Conservation (phyloP, 345 rosid species). For the Pelargonium nanum region DNA sequence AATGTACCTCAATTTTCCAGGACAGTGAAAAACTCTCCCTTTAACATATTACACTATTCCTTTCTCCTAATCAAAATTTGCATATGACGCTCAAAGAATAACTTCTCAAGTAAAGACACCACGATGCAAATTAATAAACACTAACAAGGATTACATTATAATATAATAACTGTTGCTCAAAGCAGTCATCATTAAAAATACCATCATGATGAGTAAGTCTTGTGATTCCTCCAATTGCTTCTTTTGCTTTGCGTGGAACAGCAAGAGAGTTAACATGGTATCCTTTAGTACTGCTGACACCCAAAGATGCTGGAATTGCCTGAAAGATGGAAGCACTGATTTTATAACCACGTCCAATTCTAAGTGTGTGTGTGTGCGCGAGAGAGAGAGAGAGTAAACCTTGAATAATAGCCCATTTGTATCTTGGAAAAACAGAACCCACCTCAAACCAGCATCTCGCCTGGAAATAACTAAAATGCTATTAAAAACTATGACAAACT, state of each 20-base stretch:
- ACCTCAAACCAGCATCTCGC: constrained; percentile 61
- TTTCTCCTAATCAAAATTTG: too few species aligned
- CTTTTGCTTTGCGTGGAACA: constrained; percentile 96
- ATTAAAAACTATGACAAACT: background rate
- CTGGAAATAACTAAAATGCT: constrained; percentile 26
- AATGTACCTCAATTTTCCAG: too few species aligned
- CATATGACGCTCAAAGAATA: too few species aligned
- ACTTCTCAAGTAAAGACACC: too few species aligned
- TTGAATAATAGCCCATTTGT: constrained; percentile 97
- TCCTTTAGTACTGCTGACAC: constrained; percentile 75
- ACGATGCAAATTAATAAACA: too few species aligned
- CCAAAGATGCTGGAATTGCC: constrained; percentile 93
- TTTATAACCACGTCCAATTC: background rate
- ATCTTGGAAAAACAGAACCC: constrained; percentile 97
- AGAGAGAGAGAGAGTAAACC: constrained; percentile 28
- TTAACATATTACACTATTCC: too few species aligned
- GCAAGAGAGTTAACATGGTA: constrained; percentile 97
- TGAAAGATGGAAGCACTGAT: constrained; percentile 13
- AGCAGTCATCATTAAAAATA: constrained; percentile 29
- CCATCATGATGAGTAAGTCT: constrained; percentile 86
- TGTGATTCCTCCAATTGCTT: constrained; percentile 95
- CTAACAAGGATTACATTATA: background rate
- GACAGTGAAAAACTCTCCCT: too few species aligned
- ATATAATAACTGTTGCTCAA: background rate
- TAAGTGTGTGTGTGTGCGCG: too few species aligned